Evolutionary conservation across 2,329 filamentous ascomycete species (phyloP), one percentile per base, ranked within the genome.

Genomic region (Pseudocercospora macadamiae): DNA sequence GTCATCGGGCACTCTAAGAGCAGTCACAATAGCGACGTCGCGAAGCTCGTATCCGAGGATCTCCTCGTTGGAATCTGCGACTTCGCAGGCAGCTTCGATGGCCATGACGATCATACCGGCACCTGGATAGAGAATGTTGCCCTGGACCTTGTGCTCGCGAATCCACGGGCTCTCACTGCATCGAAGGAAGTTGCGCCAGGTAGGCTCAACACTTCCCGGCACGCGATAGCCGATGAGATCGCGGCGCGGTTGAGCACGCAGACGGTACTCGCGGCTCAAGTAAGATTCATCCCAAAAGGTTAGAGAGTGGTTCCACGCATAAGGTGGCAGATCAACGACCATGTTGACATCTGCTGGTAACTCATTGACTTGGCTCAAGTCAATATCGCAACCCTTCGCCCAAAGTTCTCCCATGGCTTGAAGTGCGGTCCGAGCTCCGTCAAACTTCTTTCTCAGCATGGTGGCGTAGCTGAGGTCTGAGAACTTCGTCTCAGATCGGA

Each of bases 161-260:
- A 64, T 45, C 62, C 62, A 64, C 14, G 60, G 54, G 9, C 51
- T 34, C 23, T 63, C 60, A 12, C 18, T 48, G 3, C 36, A 26
- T 25, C 55, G 51, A 3, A 64, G 30, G 23, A 61, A 48, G 18
- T 59, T 59, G 9, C 60, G 49, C 62, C 62, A 64, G 23, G 23
- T 47, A n/a, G 59, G 61, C 34, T 51, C 37, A 4, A 34, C 21
- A n/a, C n/a, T 19, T 6, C 14, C 53, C 3, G 67, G 60, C 14
- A 55, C 44, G 7, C 30, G 55, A 28, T 55, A 44, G 4, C 63
- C 63, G 10, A 61, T 19, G 12, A 65, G 52, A 25, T 61, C 57
- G 9, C 60, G 28, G 9, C 51, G 55, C 6, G 60, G 57, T 2
- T 12, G 10, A 12, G 18, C 19, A 9, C 63, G 60, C 1, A 59